Base-by-base conservation (phyloP, 148 eudicot genomes). In the Cornus suecica region DNA sequence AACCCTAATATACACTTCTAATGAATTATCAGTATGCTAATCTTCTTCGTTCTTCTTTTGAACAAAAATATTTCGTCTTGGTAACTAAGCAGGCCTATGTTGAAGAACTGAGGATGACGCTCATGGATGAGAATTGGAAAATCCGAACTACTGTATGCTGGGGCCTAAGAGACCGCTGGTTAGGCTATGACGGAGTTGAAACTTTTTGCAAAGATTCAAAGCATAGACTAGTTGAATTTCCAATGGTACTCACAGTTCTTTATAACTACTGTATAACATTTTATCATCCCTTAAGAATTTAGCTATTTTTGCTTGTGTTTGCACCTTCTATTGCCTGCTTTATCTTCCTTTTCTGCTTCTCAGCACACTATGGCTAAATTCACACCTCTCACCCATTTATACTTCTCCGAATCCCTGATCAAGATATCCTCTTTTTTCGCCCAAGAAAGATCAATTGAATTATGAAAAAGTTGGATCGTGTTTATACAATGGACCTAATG, bases 161-260 rank as follows among this genome's bases (percentile, higher is more conserved):
- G 98, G 99, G 99, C 45, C 89, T 88, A 85, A 88, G 99, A 83
- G 99, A 96, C 84, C 98, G 97, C 52, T 96, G 99, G 99, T 83
- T 96, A 77, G 88, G 84, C 85, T 91, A 78, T 78, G 98, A 96
- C 25, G 99, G 99, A 16, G 99, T 96, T 25, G 93, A 91, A 87
- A 97, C 91, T 67, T 96, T 96, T 78, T 90, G 97, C 86, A 84
- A 88, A 83, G 85, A 78, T 48, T 90, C 98, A 62, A 91, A 90
- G 37, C 97, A 87, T 77, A 86, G 80, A 75, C 77, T 96, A 54
- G 71, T 96, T 71, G 88, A 92, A 80, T 89, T 95, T 81, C 97
- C 99, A 26, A 90, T 77, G 97, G 97, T 92, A 88, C 68, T 73
- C 31, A 67, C 20, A 27, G 41, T 62, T 61, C 58, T 66, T 67